A percentile compares a stretch with the other conserved stretches of the same genome.
These are phyloP conservation scores for Thecaphora thlaspeos DNA, from an alignment of 1,284 basidiomycete genomes.

Conservation along the genomic window DNA sequence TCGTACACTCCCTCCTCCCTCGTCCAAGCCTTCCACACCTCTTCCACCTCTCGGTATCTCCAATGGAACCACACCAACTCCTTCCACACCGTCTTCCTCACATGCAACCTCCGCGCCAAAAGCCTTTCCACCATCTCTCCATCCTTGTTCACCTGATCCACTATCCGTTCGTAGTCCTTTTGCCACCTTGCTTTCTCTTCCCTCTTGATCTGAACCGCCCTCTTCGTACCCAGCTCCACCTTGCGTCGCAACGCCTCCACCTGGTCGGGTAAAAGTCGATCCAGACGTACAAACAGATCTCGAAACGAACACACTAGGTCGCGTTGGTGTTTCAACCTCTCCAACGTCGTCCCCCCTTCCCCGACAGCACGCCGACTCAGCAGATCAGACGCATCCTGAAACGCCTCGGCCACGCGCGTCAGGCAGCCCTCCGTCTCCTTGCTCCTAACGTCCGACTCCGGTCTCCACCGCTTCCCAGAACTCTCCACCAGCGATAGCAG, in stretches of 20 bases:
- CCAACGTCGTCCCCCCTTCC: slow-evolving; percentile 17
- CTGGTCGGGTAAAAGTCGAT: slow-evolving; percentile 27
- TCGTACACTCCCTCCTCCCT: slow-evolving; percentile 20
- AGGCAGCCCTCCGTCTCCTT: slow-evolving; percentile 20
- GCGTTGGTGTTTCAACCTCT: slow-evolving; percentile 31
- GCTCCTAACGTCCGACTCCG: slow-evolving; percentile 19
- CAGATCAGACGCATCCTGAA: slow-evolving; percentile 26
- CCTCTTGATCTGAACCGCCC: slow-evolving; percentile 10
- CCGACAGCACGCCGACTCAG: slow-evolving; percentile 20
- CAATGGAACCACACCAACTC: slow-evolving; percentile 35
- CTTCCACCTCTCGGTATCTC: slow-evolving; percentile 25
- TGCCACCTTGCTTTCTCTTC: slow-evolving; percentile 8
- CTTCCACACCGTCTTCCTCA: slow-evolving; percentile 33
- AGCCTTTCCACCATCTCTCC: slow-evolving; percentile 26
- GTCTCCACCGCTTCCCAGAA: slow-evolving; percentile 25
- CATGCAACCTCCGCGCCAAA: slow-evolving; percentile 25
- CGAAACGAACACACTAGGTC: slow-evolving; percentile 36
- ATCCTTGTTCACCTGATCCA: slow-evolving; percentile 22
- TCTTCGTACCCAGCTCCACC: slow-evolving; percentile 11
- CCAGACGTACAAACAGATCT: slow-evolving; percentile 26
- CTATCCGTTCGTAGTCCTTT: slow-evolving; percentile 27
- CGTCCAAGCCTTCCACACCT: slow-evolving; percentile 19
- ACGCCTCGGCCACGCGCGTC: slow-evolving; percentile 12
- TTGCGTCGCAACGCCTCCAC: slow-evolving; percentile 31
- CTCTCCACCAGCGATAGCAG: slow-evolving; percentile 27